Base-by-base conservation (phyloP, 2,329 filamentous ascomycete genomes). In the Penicillium nordicum region DNA sequence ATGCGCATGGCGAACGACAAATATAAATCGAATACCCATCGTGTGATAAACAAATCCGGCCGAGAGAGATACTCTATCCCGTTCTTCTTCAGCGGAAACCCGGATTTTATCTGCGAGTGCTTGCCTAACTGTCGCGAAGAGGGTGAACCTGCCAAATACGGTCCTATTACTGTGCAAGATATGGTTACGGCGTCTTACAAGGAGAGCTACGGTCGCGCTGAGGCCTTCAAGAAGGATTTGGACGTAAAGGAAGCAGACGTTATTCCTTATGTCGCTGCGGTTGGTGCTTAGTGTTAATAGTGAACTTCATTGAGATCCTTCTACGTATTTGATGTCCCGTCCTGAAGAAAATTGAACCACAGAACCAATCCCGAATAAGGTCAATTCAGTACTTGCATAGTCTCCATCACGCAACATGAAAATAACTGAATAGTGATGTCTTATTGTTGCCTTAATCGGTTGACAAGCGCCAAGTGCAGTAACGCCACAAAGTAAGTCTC, bases 81-180 rank as follows among this genome's bases (percentile, higher is more conserved):
- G 0, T 75, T 78, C 53, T 78, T 78, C 60, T 78, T 74, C 55
- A 72, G 67, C n/a, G 74, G 76, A 1, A 78, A 79, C 44, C 75
- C 75, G 1, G 75, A 78, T 50, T 78, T 74, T 55, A 56, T 75
- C 8, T 74, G 78, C 45, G 63, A 73, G 54, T 78, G 76, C 55
- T 58, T 79, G 53, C 76, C 76, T 1, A 76, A 76, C 47, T 79
- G 76, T 57, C 67, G 67, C 14, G 64, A 67, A 27, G 62, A 67
- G 29, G 73, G 67, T 5, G 73, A 77, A 50, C 49, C 58, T 45
- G 64, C 70, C 1, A 79, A 77, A 57, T 79, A 78, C 56, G 58
- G 62, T 3, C 74, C 75, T 0, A 75, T 78, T 36, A 77, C 76
- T 8, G 77, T 78, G 5, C 69, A 76, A 58, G 69, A 76, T 32